Evolutionary conservation across 2,329 filamentous ascomycete genomes (phyloP).

Genomic region (Rhynchosporium graminicola): DNA sequence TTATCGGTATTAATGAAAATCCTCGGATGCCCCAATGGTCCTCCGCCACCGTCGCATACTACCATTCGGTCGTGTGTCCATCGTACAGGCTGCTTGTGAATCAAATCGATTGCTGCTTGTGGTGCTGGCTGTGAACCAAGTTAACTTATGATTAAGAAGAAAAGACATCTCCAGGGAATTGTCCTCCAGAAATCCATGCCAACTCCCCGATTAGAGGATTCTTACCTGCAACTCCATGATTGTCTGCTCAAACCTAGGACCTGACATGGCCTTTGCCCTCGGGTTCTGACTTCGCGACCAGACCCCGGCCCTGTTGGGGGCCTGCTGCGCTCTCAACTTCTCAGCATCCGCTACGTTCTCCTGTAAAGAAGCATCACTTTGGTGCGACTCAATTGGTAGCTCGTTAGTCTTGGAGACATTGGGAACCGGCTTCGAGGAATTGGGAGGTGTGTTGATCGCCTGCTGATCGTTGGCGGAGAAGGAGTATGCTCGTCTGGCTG

Average conservation of each 20-base stretch:
- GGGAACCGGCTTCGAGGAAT: constrained; percentile 47
- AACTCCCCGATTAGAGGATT: not conserved
- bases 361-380: constrained; percentile 54
- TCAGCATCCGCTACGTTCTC: constrained; percentile 51
- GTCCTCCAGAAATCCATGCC: not conserved
- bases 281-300: constrained; percentile 89
- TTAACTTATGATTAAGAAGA: constrained; percentile 37
- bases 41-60: constrained; percentile 89
- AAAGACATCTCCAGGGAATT: no score
- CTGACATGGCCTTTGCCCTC: constrained; percentile 81
- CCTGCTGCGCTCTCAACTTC: constrained; percentile 55
- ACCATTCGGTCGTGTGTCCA: constrained; percentile 85
- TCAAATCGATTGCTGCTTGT: constrained; percentile 87
- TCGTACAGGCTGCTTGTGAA: constrained; percentile 91
- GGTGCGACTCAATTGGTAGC: constrained; percentile 50
- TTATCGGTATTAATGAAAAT: constrained; percentile 99
- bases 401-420: constrained; percentile 65
- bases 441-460: constrained; percentile 44
- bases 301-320: constrained; percentile 77
- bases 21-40: constrained; percentile 83
- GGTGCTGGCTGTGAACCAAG: constrained; percentile 71
- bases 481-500: constrained; percentile 36
- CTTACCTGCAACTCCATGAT: constrained; percentile 88
- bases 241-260: constrained; percentile 95
- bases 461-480: constrained; percentile 53